These are phyloP conservation scores for Massarina eburnea DNA, from an alignment of 2,329 filamentous ascomycete species.

Conservation along the genomic window DNA sequence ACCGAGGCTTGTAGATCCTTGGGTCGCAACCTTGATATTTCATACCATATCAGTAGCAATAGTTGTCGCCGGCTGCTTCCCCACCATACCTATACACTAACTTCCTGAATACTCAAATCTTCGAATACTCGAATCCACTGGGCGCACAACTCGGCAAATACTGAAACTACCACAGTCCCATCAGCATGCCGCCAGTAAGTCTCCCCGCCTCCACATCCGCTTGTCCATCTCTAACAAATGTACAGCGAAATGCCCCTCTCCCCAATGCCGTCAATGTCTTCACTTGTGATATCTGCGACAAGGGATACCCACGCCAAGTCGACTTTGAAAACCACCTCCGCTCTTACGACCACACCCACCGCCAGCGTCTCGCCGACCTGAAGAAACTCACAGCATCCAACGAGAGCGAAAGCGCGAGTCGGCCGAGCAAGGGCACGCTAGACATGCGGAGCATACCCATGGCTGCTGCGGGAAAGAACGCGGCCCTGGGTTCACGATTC, in stretches of 20 bases:
- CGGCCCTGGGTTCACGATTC: conserved; percentile 23
- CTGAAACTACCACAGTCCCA: background rate
- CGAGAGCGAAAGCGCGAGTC: conserved; percentile 21
- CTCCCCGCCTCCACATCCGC: conserved; percentile 22
- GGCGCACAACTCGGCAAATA: conserved; percentile 11
- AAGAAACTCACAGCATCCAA: conserved; percentile 57
- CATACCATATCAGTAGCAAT: too few species aligned
- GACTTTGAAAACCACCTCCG: conserved; percentile 94
- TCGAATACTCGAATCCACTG: background rate
- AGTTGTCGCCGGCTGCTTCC: too few species aligned
- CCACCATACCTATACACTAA: too few species aligned
- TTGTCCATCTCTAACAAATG: conserved; percentile 23
- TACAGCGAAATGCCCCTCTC: conserved; percentile 48
- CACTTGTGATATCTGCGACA: conserved; percentile 72
- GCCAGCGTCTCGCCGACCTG: conserved; percentile 75
- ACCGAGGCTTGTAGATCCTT: conserved; percentile 13
- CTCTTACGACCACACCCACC: conserved; percentile 91
- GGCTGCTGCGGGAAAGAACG: conserved; percentile 19
- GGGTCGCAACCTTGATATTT: too few species aligned
- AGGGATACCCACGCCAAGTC: conserved; percentile 92
- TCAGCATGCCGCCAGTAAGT: conserved; percentile 22
- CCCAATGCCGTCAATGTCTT: conserved; percentile 42
- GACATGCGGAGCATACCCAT: conserved; percentile 31
- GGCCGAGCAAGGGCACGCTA: conserved; percentile 15
- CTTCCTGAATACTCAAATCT: too few species aligned